Conservation (phyloP, 352 stramenopile species). For the Phytophthora rubi region DNA sequence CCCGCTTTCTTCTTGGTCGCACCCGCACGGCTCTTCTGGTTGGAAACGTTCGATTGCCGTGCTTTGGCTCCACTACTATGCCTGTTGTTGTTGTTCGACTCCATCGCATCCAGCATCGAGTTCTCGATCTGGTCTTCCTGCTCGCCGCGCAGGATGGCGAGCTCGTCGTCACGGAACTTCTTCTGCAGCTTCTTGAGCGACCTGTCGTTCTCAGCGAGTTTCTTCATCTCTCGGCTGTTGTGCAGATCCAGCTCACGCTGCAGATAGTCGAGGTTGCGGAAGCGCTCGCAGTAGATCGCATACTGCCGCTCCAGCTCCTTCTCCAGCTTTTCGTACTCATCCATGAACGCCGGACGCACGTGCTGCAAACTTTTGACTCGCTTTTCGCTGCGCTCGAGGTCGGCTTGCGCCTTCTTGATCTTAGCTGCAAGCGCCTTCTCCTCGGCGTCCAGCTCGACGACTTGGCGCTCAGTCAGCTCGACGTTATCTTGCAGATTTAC, state of each 20-base stretch:
- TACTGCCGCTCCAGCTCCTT: conserved; percentile 96
- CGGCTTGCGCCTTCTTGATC: conserved; percentile 95
- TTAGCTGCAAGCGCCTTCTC: conserved; percentile 91
- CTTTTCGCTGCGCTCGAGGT: conserved; percentile 96
- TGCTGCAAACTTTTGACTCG: conserved; percentile 92
- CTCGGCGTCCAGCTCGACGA: conserved; percentile 92
- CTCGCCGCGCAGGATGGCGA: conserved; percentile 87
- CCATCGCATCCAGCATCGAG: conserved; percentile 53
- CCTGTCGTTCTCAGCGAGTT: conserved; percentile 87
- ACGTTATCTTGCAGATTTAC: conserved; percentile 85
- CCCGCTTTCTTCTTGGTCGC: conserved; percentile 46
- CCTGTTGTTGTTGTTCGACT: conserved; percentile 47
- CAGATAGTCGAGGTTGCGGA: conserved; percentile 97
- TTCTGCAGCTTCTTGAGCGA: conserved; percentile 94
- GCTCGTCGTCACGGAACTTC: conserved; percentile 92
- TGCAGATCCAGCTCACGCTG: conserved; percentile 94
- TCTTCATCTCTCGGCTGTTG: conserved; percentile 87
- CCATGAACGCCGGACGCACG: conserved; percentile 96
- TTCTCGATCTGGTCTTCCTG: conserved; percentile 83
- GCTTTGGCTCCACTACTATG: conserved; percentile 34
- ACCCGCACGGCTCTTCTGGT: conserved; percentile 52
- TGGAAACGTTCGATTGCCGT: conserved; percentile 39
- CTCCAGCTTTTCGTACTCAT: conserved; percentile 98
- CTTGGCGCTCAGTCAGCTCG: conserved; percentile 88
- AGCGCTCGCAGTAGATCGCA: conserved; percentile 93